These are phyloP conservation scores for Trametes villosa DNA, from an alignment of 768 basidiomycete genomes.

Conservation along the genomic window DNA sequence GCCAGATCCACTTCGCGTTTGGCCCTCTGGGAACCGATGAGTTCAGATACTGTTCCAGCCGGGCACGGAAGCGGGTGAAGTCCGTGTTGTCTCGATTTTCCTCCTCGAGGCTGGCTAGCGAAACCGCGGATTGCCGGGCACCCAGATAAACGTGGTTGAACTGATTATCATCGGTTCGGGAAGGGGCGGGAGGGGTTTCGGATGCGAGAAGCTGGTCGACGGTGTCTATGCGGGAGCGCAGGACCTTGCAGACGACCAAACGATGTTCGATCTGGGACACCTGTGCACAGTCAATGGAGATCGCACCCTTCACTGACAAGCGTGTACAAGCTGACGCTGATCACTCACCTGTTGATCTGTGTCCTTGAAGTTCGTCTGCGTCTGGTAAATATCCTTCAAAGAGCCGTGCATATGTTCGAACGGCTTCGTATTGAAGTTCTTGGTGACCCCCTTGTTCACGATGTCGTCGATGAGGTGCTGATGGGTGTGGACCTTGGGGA, in stretches of 20 bases:
- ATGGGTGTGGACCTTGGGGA: conserved; percentile 14
- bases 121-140: not conserved
- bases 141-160: not conserved
- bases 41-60: not conserved
- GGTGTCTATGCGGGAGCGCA: conserved; percentile 2
- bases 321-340: too few relatives aligned
- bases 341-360: not conserved
- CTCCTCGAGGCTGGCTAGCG: not conserved
- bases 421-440: conserved; percentile 9
- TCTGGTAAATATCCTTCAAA: conserved; percentile 1
- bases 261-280: conserved; percentile 1
- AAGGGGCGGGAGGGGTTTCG: too few relatives aligned
- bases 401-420: conserved; percentile 9
- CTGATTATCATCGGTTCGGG: not conserved
- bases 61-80: not conserved
- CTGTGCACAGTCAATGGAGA: not conserved
- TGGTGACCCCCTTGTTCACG: conserved; percentile 2
- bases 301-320: too few relatives aligned
- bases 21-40: too few relatives aligned
- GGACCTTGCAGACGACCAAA: not conserved
- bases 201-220: not conserved
- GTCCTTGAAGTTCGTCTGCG: conserved; percentile 8
- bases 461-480: conserved; percentile 13
- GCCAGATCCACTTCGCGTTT: too few relatives aligned
- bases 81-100: not conserved